Evolutionary conservation across 306 rosid genomes (phyloP).

Genomic region (Benincasa hispida): DNA sequence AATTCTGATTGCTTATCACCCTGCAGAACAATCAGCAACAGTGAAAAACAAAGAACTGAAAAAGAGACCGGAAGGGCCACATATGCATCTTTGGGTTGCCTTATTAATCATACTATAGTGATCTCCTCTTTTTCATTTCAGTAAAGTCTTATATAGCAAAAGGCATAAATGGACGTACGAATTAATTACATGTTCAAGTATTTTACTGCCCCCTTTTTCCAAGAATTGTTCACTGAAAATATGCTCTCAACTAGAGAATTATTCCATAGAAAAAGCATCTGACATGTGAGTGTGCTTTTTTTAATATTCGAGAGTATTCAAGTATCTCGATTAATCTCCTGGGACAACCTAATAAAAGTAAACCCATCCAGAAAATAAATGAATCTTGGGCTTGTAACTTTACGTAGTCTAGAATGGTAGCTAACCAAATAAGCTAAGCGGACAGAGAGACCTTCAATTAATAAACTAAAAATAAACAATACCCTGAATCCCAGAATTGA

Average conservation of each 20-base stretch:
- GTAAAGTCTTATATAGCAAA: not conserved
- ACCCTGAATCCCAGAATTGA: not conserved
- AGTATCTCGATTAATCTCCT: not conserved
- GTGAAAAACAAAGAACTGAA: slow-evolving; percentile 5
- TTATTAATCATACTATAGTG: not conserved
- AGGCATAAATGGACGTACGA: not conserved
- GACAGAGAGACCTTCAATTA: not conserved
- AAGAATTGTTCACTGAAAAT: not conserved
- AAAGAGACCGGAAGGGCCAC: not conserved
- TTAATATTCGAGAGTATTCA: not conserved
- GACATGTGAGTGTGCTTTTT: no score
- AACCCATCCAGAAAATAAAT: no score
- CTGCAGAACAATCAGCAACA: slow-evolving; percentile 27
- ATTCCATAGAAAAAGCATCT: not conserved
- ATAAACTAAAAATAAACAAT: not conserved
- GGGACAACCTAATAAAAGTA: no score
- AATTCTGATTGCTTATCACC: slow-evolving; percentile 49
- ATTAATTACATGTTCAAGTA: not conserved
- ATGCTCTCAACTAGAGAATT: not conserved
- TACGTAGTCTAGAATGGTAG: no score
- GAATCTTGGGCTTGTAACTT: no score
- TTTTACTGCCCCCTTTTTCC: not conserved
- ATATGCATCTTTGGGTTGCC: not conserved
- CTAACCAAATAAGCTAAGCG: no score
- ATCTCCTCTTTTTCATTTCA: not conserved